Base-by-base conservation (phyloP, 2,329 filamentous ascomycete species). In the Metarhizium robertsii region DNA sequence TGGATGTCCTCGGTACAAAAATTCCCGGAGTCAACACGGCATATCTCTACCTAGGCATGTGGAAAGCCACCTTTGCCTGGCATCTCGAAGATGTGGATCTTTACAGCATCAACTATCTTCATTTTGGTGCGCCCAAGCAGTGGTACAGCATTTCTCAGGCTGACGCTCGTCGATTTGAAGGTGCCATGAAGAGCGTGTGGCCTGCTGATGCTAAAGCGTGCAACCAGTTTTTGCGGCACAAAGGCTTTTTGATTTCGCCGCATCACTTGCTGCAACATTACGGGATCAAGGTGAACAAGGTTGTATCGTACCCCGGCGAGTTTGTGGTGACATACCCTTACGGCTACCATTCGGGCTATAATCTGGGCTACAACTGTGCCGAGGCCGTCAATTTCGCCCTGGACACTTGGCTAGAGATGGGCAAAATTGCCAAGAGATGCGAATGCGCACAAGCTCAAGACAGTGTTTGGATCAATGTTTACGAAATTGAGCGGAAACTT, bases 71-170 rank as follows among this genome's bases (percentile, higher is more conserved):
- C 0, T 99, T 99, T 69, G 94, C 94, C 8, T 99, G 94, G 94
- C 94, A 99, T 79, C 75, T 99, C 53, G 94, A 99, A 69, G 94
- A 99, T 68, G 92, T 99, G 46, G 94, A 99, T 74, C 81, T 99
- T 4, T 99, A 99, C 83, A 97, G 92, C 69, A 99, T 99, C 79
- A 99, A 99, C 74, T 99, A 96, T 70, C 91, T 99, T 57, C 94
- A 99, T 67, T 99, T 99, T 69, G 94, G 94, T 54, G 94, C 94
- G 1, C 94, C 94, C 0, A 99, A 99, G 73, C 94, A 99, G 70
- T 99, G 94, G 94, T 99, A 99, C 74, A 96, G 92, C 71, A 97
- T 99, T 61, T 96, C 92, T 0, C 95, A 97, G 69, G 88, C 89
- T 61, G 94, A 99, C 68, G 91, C 92, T 14, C 84, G 91, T 52